Evolutionary conservation across 1,139 yeast genomes (phyloP), one percentile per base, ranked within the genome.

Genomic region (Candida freyschussii): DNA sequence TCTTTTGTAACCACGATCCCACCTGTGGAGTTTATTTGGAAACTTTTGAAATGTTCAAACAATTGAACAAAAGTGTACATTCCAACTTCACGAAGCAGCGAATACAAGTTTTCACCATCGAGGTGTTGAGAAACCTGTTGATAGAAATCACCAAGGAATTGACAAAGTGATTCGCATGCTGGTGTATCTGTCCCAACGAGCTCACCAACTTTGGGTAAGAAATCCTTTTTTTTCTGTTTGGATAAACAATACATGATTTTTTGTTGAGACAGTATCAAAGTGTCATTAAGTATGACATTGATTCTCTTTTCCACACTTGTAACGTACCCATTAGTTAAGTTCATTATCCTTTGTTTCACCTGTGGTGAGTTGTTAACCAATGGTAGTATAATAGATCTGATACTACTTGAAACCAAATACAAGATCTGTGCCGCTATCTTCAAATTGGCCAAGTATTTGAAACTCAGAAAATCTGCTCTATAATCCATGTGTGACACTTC

Each of bases 1-100:
- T 89, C 97, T 43, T 82, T 81, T 1, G 95, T 82, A n/a, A 85
- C 70, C 13, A 82, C 75, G 37, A 81, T 69, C 17, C 95, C 96
- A 32, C 97, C 97, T 9, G 79, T 72, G 3, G 87, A 77, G 47
- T 76, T 84, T 39, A 87, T 85, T 22, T 75, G 74, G 53, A 76
- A 83, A 50, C 78, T 82, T 44, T 80, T 79, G 52, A 81, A 79
- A 55, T 89, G 96, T 19, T 71, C 75, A 44, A 86, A 63, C 32
- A 89, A 60, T 32, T 75, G 65, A 27, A 70, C 68, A 48, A 82
- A 67, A 30, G 85, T 67, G 17, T 67, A 69, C 39, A 67, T 59
- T 2, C 95, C 94, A 11, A 84, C 62, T 38, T 74, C 77, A 13
- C 62, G 59, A 37, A 83, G 57, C 13, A 79, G 68, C 24, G 67